A percentile compares a stretch with the other conserved stretches of the same genome.
Evolutionary conservation across 352 stramenopile species (phyloP).

Genomic region (Phytopythium chamaehyphon): DNA sequence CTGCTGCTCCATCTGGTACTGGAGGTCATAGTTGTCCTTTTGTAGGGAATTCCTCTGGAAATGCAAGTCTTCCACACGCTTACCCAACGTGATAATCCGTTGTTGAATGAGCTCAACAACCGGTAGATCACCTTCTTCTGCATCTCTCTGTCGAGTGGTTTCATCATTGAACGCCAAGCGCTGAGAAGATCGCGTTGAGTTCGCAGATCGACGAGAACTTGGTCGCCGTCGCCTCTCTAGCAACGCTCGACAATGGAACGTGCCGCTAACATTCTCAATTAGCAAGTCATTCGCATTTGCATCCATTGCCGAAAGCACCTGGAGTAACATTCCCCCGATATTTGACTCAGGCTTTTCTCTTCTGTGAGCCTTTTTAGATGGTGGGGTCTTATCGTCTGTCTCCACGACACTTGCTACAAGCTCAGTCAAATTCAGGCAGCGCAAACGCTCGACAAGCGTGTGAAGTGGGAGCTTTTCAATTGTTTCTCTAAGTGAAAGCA

Average conservation of each 20-base stretch:
- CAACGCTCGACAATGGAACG: constrained; percentile 51
- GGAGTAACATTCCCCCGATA: constrained; percentile 10
- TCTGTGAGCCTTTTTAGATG: neutral
- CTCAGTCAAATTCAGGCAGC: constrained; percentile 19
- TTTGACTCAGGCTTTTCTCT: neutral
- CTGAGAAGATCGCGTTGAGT: constrained; percentile 2
- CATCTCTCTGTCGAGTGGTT: constrained; percentile 17
- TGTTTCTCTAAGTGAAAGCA: constrained; percentile 24
- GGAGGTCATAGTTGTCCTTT: constrained; percentile 73
- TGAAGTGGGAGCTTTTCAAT: constrained; percentile 27
- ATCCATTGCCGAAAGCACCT: constrained; percentile 42
- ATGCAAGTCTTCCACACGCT: constrained; percentile 63
- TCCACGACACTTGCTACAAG: constrained; percentile 30
- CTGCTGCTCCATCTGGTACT: constrained; percentile 62
- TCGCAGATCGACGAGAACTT: neutral
- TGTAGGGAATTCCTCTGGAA: constrained; percentile 69
- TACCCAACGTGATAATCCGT: constrained; percentile 53
- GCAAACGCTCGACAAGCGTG: constrained; percentile 31
- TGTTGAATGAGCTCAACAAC: constrained; percentile 44
- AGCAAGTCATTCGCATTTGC: constrained; percentile 32
- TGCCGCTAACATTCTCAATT: constrained; percentile 32
- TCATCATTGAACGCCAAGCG: constrained; percentile 11
- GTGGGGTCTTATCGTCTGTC: neutral
- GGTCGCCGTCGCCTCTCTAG: constrained; percentile 25
- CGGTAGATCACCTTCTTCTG: constrained; percentile 14